Conservation (phyloP, 2,329 filamentous ascomycete genomes). For the Xylaria sp. region DNA sequence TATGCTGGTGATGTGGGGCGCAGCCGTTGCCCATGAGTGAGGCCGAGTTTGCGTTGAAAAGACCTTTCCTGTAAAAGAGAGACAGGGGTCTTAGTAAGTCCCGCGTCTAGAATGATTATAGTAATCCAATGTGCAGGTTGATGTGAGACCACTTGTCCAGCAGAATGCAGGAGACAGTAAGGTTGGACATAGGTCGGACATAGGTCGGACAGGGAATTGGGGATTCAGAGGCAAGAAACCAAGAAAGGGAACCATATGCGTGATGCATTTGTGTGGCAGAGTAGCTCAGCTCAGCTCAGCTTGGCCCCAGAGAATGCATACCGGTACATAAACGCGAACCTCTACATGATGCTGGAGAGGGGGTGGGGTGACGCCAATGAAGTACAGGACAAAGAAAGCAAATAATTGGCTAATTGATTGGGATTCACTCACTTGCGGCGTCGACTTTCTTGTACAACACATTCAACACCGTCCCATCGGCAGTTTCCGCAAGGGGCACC, state of each 20-base stretch:
- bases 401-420: constrained; percentile 5
- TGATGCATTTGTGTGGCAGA: constrained; percentile 17
- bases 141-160: background rate
- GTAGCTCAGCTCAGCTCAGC: background rate
- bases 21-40: constrained; percentile 24
- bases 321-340: no score
- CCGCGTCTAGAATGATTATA: constrained; percentile 23
- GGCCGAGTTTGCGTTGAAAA: constrained; percentile 39
- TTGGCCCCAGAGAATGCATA: background rate
- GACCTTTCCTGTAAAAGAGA: constrained; percentile 39
- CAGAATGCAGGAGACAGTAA: background rate
- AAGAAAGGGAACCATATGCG: constrained; percentile 25
- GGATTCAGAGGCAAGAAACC: constrained; percentile 31
- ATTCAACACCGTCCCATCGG: constrained; percentile 78
- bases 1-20: constrained; percentile 38
- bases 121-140: background rate
- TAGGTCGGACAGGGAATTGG: background rate
- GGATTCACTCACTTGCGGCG: constrained; percentile 75
- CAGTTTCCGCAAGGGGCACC: constrained; percentile 88
- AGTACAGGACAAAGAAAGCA: background rate
- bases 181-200: no score
- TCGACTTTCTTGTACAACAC: constrained; percentile 79
- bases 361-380: background rate
- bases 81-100: constrained; percentile 35
- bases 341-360: background rate